Evolutionary conservation across 495 filamentous ascomycete genomes (phyloP).

Genomic region (Lophiostoma macrostomum): DNA sequence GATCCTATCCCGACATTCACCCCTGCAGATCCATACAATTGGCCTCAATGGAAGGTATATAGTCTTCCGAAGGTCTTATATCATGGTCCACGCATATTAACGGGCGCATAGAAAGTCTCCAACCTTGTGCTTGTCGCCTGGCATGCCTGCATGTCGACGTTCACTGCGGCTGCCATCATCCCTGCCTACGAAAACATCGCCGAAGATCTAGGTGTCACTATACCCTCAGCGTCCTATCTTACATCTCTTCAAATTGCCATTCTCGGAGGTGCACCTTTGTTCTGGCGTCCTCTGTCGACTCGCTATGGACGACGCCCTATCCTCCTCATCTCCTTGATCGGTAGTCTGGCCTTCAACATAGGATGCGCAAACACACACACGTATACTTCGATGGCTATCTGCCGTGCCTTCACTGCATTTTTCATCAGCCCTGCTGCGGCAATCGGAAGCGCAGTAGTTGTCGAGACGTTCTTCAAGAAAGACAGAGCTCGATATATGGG

Average conservation of each 20-base stretch:
- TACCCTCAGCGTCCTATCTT: conserved; percentile 50
- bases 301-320: conserved; percentile 55
- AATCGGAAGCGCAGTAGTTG: conserved; percentile 53
- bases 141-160: conserved; percentile 56
- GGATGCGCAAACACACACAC: conserved; percentile 46
- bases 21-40: conserved; percentile 56
- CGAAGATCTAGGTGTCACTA: conserved; percentile 40
- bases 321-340: conserved; percentile 49
- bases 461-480: conserved; percentile 31
- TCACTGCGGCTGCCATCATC: conserved; percentile 53
- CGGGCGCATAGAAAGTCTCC: conserved; percentile 47
- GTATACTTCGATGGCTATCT: conserved; percentile 46
- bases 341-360: conserved; percentile 47
- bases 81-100: neutral
- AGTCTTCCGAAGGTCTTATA: neutral
- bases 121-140: conserved; percentile 55
- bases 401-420: conserved; percentile 51
- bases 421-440: conserved; percentile 55
- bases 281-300: conserved; percentile 59
- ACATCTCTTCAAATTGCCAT: conserved; percentile 52
- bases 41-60: conserved; percentile 55
- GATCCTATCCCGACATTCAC: conserved; percentile 52
- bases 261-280: conserved; percentile 48
- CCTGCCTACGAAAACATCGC: conserved; percentile 52
- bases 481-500: conserved; percentile 49